Base-by-base conservation (phyloP, 805 yeast genomes). In the Yamadazyma sp. region DNA sequence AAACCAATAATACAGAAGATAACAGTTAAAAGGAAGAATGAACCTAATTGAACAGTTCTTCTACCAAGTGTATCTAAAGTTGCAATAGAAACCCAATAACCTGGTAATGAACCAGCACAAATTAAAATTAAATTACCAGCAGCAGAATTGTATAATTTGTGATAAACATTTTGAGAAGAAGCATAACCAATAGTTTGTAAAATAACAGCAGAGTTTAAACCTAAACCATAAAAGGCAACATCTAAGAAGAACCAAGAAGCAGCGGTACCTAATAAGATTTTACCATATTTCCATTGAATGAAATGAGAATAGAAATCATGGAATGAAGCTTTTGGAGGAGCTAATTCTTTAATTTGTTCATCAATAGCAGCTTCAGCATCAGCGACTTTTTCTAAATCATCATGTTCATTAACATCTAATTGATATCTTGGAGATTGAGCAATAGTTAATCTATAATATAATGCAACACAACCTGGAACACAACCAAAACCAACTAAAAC, bases 21-120 rank as follows among this genome's bases (percentile, higher is more conserved):
- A 35, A 68, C 58, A 27, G 95, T 85, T 56, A 86, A 73, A 35
- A 85, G 54, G 46, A 73, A 40, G 70, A 87, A 87, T 52, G 95
- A 94, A 54, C 66, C 69, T 15, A 86, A 40, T 70, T 88, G 96
- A 45, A 87, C 68, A 45, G 88, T 79, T 64, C 82, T 86, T 74
- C 96, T 80, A 52, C 96, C 96, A 49, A 87, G 50, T 24, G 66
- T 71, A 64, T 87, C 96, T 42, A 87, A 58, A 30, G 91, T 80
- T 34, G 87, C 87, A 50, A 82, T 86, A 21, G 91, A 59, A 42
- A 73, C 68, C 96, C 96, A 87, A 68, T 87, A 87, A 56, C 96
- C 96, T 52, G 96, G 96, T 63, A 87, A 77, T 30, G 93, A 76
- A 73, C 97, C 96, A 38, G 97, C 97, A 75, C 95, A 86, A 45